These are phyloP conservation scores for Gossypium rotundifolium DNA, from an alignment of 345 rosid species.

Conservation along the genomic window DNA sequence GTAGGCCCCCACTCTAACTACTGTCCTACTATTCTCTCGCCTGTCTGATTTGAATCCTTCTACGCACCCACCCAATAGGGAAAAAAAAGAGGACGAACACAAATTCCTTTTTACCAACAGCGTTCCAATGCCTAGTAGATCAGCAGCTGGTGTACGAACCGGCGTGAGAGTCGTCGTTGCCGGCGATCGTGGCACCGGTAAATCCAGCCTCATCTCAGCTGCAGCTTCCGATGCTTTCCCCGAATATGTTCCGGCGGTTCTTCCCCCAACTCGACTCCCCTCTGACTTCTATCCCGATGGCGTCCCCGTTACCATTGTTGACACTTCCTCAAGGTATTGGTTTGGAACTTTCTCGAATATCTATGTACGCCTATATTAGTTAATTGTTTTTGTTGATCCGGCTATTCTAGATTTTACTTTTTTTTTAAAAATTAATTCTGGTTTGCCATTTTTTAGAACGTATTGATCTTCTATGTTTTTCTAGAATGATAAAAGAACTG, in stretches of 20 bases:
- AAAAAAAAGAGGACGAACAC: not conserved
- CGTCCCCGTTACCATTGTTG: slow-evolving; percentile 73
- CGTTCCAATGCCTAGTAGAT: slow-evolving; percentile 37
- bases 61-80: not conserved
- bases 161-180: slow-evolving; percentile 61
- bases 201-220: slow-evolving; percentile 69
- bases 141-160: slow-evolving; percentile 40
- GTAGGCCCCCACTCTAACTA: not conserved
- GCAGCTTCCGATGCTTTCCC: slow-evolving; percentile 63
- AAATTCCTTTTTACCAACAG: not conserved
- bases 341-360: not conserved
- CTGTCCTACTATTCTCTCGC: not conserved
- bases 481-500: not conserved
- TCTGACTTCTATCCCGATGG: slow-evolving; percentile 63
- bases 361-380: not conserved
- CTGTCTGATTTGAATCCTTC: not conserved
- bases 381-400: not conserved
- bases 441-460: not conserved
- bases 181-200: slow-evolving; percentile 74
- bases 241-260: slow-evolving; percentile 52
- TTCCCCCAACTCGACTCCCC: slow-evolving; percentile 69
- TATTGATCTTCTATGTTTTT: not conserved
- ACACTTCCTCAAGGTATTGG: slow-evolving; percentile 62
- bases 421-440: not conserved
- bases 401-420: not conserved